phyloP scores from a whole-genome alignment of 164 flowering plant genomes.

The Santalum album region DNA sequence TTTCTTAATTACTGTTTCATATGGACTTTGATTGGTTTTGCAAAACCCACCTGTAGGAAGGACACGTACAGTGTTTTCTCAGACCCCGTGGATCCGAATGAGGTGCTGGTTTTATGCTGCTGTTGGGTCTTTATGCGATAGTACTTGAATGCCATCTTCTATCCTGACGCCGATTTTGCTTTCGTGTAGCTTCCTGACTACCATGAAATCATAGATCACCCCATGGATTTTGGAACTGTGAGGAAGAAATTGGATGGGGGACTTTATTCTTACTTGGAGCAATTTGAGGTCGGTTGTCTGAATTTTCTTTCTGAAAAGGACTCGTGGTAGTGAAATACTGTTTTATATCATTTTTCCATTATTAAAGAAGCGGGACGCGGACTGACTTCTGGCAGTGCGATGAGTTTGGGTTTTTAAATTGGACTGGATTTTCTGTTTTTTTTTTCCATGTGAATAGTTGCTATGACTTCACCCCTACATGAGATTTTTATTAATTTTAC shows the following conservation, averaged over 20 bases:
- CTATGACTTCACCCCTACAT: no score
- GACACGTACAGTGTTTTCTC: conserved; percentile 86
- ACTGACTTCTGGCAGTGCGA: no score
- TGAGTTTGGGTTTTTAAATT: no score
- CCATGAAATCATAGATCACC: conserved; percentile 69
- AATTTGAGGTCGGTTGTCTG: conserved; percentile 60
- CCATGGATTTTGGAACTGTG: conserved; percentile 86
- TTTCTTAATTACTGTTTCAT: neutral
- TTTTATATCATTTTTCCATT: no score
- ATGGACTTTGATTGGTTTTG: neutral
- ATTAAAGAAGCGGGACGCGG: no score
- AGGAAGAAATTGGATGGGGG: conserved; percentile 59
- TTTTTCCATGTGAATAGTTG: no score
- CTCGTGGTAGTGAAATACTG: no score
- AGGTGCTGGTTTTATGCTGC: conserved; percentile 37
- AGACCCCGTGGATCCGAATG: conserved; percentile 91
- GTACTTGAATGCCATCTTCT: neutral
- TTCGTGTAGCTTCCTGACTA: conserved; percentile 80
- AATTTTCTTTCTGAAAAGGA: neutral
- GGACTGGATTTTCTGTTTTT: no score
- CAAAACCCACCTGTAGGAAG: conserved; percentile 48
- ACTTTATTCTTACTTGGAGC: conserved; percentile 59
- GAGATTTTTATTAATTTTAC: no score
- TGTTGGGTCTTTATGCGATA: neutral
- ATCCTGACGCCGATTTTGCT: conserved; percentile 1